Conservation (phyloP, 108 stramenopile species). For the Aurantiochytrium sp. region DNA sequence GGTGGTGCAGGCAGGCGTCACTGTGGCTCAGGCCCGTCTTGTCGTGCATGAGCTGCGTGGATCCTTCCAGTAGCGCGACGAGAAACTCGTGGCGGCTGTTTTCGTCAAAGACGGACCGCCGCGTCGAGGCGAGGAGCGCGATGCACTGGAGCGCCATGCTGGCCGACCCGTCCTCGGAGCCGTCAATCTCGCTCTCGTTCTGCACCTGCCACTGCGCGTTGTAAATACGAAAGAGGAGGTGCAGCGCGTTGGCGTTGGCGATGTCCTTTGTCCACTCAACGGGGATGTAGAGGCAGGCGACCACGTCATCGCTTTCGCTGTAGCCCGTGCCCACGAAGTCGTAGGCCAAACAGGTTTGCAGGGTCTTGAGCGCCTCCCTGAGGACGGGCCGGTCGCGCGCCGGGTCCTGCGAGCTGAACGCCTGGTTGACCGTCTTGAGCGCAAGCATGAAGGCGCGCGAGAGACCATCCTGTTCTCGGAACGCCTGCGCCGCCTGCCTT, state of each 20-base stretch:
- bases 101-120: slow-evolving; percentile 27
- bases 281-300: slow-evolving; percentile 29
- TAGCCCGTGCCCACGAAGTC: slow-evolving; percentile 19
- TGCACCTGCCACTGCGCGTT: slow-evolving; percentile 22
- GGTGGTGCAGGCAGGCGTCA: slow-evolving; percentile 11
- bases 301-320: slow-evolving; percentile 22
- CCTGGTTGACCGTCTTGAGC: background rate
- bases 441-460: background rate
- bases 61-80: background rate
- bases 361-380: slow-evolving; percentile 8
- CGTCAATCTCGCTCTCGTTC: slow-evolving; percentile 27
- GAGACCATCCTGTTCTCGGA: slow-evolving; percentile 7
- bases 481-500: background rate
- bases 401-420: background rate
- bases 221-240: background rate
- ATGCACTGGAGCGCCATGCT: slow-evolving; percentile 20
- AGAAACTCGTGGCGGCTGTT: slow-evolving; percentile 3
- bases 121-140: background rate
- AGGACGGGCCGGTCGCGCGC: background rate
- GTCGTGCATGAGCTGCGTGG: slow-evolving; percentile 25
- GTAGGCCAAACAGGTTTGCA: background rate
- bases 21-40: slow-evolving; percentile 28
- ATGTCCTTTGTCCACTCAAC: slow-evolving; percentile 14
- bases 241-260: background rate
- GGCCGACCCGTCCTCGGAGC: background rate